phyloP scores from a whole-genome alignment of 257 asterid species.

The Rubia yunnanensis region DNA sequence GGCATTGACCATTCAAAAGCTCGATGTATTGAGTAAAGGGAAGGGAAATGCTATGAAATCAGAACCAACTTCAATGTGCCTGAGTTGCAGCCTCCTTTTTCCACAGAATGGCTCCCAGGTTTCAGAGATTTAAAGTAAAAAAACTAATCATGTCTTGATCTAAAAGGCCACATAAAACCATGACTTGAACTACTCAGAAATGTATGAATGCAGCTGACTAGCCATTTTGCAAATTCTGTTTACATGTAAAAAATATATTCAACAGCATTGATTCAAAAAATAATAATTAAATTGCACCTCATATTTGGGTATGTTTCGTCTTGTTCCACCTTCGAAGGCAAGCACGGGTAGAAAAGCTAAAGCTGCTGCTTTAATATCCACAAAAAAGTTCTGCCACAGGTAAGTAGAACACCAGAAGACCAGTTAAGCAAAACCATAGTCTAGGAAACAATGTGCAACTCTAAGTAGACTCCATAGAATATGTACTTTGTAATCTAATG shows the following conservation, averaged over 20 bases:
- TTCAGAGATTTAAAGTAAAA: not conserved
- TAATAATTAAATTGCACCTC: slow-evolving; percentile 38
- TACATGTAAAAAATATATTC: not conserved
- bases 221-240: too few species aligned
- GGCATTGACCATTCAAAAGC: not conserved
- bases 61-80: not conserved
- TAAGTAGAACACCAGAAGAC: not conserved
- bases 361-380: slow-evolving; percentile 86
- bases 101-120: not conserved
- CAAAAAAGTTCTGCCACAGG: slow-evolving; percentile 56
- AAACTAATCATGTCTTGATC: not conserved
- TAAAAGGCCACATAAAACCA: not conserved
- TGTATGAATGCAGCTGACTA: not conserved
- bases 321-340: slow-evolving; percentile 95
- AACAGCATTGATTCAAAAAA: not conserved
- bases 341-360: slow-evolving; percentile 76
- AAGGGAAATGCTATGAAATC: not conserved
- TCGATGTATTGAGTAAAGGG: not conserved
- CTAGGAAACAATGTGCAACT: not conserved
- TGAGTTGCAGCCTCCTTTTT: not conserved
- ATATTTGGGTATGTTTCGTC: slow-evolving; percentile 91
- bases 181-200: not conserved
- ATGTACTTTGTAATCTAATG: too few species aligned
- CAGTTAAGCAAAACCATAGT: not conserved
- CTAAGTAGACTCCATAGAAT: not conserved